Base-by-base conservation (phyloP, 768 basidiomycete genomes). In the Termitomyces sp. region DNA sequence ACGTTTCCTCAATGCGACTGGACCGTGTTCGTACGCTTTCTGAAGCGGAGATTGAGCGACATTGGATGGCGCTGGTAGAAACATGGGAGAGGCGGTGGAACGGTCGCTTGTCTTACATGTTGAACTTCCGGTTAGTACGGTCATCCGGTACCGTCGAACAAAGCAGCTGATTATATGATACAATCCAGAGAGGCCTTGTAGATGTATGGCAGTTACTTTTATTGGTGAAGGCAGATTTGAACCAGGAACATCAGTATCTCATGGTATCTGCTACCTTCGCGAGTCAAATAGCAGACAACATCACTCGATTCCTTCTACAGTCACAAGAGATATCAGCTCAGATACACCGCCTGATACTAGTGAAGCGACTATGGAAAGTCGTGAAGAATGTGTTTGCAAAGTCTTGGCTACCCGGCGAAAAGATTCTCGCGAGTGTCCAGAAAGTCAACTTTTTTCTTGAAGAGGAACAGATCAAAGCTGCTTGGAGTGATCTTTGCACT, bases 141-240 rank as follows among this genome's bases (percentile, higher is more conserved):
- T 20, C 12, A 7, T 55, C 29, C 37, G 36, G 20, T 36, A 22
- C 24, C 7, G 13, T 37, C 61, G 12, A 24, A 45, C 28, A 42
- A 7, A 31, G 10, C 52, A 37, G n/a, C 34, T 55, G 15, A 46
- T 59, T 24, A 49, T 51, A 12, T 45, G 22, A n/a, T n/a, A n/a
- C n/a, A n/a, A n/a, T n/a, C n/a, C 60, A 83, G 81, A 59, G 67
- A 15, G 68, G 68, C 44, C 68, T 83, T 26, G 47, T 81, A 4
- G 65, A 71, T 44, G 68, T 75, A 1, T 88, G 86, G 86, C 75
- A 81, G 59, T 76, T 80, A 0, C 73, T 88, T 18, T 69, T 88
- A n/a, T 75, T 84, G 26, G 77, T 70, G 18, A 78, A 76, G 44
- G 70, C 78, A 10, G 75, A 79, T 51, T 64, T 80, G 10, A 73